Percentiles rank a stretch among this genome's conserved stretches.
phyloP scores from a whole-genome alignment of 108 stramenopile species.

The Discostella pseudostelligera region DNA sequence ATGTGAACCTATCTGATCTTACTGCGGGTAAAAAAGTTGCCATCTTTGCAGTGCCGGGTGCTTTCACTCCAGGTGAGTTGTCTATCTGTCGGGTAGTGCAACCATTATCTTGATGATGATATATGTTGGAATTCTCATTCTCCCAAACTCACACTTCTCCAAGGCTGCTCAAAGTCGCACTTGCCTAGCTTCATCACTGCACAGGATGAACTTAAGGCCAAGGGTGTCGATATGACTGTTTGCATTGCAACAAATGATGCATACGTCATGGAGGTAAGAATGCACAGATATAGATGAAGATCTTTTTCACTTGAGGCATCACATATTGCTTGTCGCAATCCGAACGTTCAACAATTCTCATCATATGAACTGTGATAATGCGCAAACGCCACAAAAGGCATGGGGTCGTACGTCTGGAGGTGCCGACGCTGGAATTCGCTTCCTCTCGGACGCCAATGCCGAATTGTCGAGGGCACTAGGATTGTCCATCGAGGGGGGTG shows the following conservation, averaged over 20 bases:
- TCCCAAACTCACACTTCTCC: neutral
- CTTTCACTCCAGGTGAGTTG: conserved; percentile 76
- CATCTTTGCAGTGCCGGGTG: conserved; percentile 91
- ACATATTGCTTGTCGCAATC: no score
- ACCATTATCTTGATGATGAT: neutral
- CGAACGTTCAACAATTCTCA: no score
- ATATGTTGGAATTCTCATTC: neutral
- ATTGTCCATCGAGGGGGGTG: conserved; percentile 64
- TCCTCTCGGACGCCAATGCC: conserved; percentile 65
- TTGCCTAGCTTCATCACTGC: conserved; percentile 85
- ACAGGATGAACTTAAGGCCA: conserved; percentile 73
- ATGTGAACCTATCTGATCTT: conserved; percentile 60
- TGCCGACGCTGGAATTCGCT: conserved; percentile 69
- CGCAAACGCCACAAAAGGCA: conserved; percentile 41
- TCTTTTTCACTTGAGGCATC: neutral
- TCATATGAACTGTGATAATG: no score
- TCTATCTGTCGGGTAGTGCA: no score
- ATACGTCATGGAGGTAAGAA: conserved; percentile 76
- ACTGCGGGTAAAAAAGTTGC: conserved; percentile 82
- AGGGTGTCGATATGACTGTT: conserved; percentile 81
- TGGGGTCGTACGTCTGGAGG: conserved; percentile 84
- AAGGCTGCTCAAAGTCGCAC: conserved; percentile 79
- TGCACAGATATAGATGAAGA: neutral
- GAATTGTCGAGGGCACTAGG: conserved; percentile 74
- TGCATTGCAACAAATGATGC: conserved; percentile 90